Evolutionary conservation across 192 early-diverging fungal genomes (phyloP), one percentile per base, ranked within the genome.

Genomic region (Podila epigama): DNA sequence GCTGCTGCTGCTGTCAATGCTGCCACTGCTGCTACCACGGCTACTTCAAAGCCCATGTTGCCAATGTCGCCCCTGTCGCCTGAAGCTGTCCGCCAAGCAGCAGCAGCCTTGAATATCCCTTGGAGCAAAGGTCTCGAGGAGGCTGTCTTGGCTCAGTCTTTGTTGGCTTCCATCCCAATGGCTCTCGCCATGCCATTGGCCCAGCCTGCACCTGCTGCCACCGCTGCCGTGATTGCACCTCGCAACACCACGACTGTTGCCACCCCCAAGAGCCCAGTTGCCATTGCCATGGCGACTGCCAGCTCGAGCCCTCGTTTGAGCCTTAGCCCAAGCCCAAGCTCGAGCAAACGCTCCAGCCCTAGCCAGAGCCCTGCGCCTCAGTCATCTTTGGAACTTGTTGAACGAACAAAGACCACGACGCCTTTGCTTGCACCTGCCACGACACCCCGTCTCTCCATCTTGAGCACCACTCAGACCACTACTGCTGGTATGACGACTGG

Each of bases 71-170:
- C 64, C 8, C 64, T 77, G 65, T 63, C 66, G 10, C 65, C 73
- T 5, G 73, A 77, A 13, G 66, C 73, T 40, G 73, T 68, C 62
- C 73, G 68, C 16, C 73, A 77, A 44, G 73, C 73, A 34, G 73
- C 73, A 15, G 73, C 73, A 35, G 73, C 73, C 9, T 63, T 77
- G 65, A 77, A 77, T 61, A 77, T 77, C 20, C 73, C 73, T 16
- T 77, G 73, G 73, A 77, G 73, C 73, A 77, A 77, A 33, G 61
- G 66, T 6, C 56, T 77, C 35, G 73, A 77, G 61, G 60, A 66
- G 22, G 73, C 73, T 12, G 66, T 77, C 37, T 64, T 77, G 60
- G 73, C 73, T 12, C 73, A 77, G 73, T 77, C 73, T 13, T 63
- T 77, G 60, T 68, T 77, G 73, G 73, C 73, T 9, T 67, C 72